phyloP scores from a whole-genome alignment of 257 asterid genomes.

The Solanum peruvianum region DNA sequence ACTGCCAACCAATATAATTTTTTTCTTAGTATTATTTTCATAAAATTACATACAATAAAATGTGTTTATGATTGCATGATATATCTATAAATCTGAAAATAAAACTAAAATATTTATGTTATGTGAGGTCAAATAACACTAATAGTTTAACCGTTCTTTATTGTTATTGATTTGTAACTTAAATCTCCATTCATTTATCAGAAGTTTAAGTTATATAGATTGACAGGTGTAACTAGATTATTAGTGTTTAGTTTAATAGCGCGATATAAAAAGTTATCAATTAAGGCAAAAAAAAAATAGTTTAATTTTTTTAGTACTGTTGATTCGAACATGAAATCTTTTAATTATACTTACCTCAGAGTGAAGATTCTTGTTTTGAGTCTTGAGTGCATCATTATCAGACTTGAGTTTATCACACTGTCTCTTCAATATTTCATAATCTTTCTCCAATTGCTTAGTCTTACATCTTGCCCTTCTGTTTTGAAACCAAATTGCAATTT shows the following conservation, averaged over 20 bases:
- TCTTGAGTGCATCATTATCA: constrained; percentile 58
- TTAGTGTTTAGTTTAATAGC: too few species aligned
- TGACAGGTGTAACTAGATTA: neutral
- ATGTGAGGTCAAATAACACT: neutral
- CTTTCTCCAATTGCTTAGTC: constrained; percentile 77
- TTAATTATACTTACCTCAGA: constrained; percentile 32
- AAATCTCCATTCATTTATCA: neutral
- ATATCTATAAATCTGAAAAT: neutral
- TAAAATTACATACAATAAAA: neutral
- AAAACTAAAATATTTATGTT: neutral
- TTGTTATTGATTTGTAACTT: neutral
- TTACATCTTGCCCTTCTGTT: constrained; percentile 86
- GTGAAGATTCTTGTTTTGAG: constrained; percentile 62
- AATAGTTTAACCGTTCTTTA: neutral
- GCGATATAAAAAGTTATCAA: too few species aligned
- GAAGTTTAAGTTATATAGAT: accelerated
- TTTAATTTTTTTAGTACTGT: neutral
- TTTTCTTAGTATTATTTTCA: neutral
- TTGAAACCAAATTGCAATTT: constrained; percentile 85
- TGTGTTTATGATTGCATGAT: neutral
- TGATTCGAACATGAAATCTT: neutral
- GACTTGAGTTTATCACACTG: constrained; percentile 57
- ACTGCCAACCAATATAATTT: neutral
- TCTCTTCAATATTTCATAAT: constrained; percentile 48
- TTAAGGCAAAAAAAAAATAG: neutral